Evolutionary conservation across 768 basidiomycete genomes (phyloP).

Genomic region (Infundibulicybe gibba): DNA sequence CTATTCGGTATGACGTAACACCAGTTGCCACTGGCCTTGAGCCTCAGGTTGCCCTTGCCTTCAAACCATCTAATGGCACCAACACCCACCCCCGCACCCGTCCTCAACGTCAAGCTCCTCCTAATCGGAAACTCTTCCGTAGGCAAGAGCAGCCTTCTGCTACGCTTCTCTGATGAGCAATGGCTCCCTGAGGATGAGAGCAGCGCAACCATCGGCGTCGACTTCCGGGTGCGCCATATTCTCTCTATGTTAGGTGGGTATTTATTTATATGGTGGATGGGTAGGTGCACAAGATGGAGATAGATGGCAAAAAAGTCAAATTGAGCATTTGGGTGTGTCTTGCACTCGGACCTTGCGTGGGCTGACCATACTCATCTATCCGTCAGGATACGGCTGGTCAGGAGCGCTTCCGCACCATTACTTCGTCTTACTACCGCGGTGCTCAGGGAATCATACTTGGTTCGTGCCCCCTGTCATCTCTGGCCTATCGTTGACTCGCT

Average conservation of each 20-base stretch:
- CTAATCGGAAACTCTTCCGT: constrained; percentile 89
- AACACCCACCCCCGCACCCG: constrained; percentile 30
- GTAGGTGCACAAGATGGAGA: constrained; percentile 86
- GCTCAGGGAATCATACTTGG: constrained; percentile 82
- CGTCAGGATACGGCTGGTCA: constrained; percentile 93
- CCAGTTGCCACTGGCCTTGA: too few relatives aligned
- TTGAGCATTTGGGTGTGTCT: constrained; percentile 92
- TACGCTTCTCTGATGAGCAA: constrained; percentile 96
- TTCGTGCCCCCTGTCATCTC: constrained; percentile 16
- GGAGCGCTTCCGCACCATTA: constrained; percentile 94
- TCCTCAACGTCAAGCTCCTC: constrained; percentile 74
- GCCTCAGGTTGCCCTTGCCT: constrained; percentile 16
- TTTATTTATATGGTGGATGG: constrained; percentile 2
- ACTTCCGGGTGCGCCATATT: constrained; percentile 64
- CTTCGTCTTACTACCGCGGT: constrained; percentile 91
- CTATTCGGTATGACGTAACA: too few relatives aligned
- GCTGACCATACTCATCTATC: neutral
- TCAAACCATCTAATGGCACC: constrained; percentile 23
- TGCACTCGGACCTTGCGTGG: neutral
- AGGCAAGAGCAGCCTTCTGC: constrained; percentile 85
- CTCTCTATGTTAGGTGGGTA: neutral
- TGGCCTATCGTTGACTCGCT: neutral
- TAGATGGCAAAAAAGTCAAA: constrained; percentile 82
- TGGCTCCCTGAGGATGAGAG: constrained; percentile 92
- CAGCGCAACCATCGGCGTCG: constrained; percentile 81